Base-by-base conservation (phyloP, 2,329 filamentous ascomycete genomes). In the Ophiostoma himal-ulmi region DNA sequence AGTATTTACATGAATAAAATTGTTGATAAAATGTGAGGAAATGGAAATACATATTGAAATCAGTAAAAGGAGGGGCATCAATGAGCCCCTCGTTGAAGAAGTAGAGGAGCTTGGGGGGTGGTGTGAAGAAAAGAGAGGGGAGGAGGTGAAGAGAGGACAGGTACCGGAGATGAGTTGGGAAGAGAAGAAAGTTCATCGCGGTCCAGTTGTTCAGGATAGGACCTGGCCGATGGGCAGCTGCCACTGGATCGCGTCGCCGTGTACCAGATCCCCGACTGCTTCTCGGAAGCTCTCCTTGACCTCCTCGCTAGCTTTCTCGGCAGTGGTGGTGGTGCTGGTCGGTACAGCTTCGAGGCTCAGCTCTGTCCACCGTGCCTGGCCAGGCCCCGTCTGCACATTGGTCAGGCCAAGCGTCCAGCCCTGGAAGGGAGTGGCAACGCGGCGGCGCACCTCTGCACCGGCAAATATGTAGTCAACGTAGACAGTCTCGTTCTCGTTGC, bases 381-480 rank as follows among this genome's bases (percentile, higher is more conserved):
- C 82, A 68, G 80, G 80, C 0, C 84, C 85, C 5, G 80, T 83
- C 72, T 87, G 82, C 72, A 86, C 80, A 74, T 80, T 82, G 26
- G 80, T 84, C 79, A 87, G 86, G 8, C 79, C 80, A 10, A 88
- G 77, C 13, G 76, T 82, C 77, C 83, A 81, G 62, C 79, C 80
- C 7, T 78, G 72, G 76, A 82, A 83, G 1, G 79, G 75, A 54
- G 81, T 77, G 11, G 82, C 78, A 66, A 83, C 77, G 34, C 79
- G 77, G 71, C 83, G 83, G 65, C 82, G 84, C 54, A 87, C 78
- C 74, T 88, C 85, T 1, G 86, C 78, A 8, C 85, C 84, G 67
- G 80, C 79, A 75, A 87, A 86, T 20, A 80, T 72, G 77, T 83
- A 83, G 69, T 65, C 73, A 7, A 77, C 22, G 11, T n/a, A 26